These are phyloP conservation scores for Gnetum montanum DNA, from an alignment of 75 land plant genomes.

Conservation along the genomic window DNA sequence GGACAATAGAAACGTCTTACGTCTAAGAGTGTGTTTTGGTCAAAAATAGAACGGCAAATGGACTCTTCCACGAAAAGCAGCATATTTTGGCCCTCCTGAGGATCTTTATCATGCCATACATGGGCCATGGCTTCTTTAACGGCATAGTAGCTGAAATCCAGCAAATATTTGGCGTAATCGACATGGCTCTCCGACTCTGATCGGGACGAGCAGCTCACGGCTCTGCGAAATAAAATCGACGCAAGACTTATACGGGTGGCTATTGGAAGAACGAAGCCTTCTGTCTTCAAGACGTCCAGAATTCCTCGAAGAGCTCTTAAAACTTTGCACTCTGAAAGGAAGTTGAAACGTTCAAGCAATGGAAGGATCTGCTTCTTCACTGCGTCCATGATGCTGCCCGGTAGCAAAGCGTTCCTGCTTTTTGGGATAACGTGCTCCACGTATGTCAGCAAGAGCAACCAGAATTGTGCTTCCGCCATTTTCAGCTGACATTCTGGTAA, in stretches of 20 bases:
- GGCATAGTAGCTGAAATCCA: constrained; percentile 6
- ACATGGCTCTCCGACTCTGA: neutral
- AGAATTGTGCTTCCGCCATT: constrained; percentile 8
- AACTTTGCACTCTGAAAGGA: constrained; percentile 13
- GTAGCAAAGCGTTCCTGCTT: neutral
- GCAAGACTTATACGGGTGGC: constrained; percentile 3
- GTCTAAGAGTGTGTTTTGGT: constrained; percentile 5
- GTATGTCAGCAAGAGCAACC: constrained; percentile 3
- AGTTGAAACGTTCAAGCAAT: constrained; percentile 13
- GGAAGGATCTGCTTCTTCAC: constrained; percentile 10
- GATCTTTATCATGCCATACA: neutral
- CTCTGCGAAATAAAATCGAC: neutral
- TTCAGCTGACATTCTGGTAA: no score
- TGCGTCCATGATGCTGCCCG: neutral
- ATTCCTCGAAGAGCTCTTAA: constrained; percentile 4
- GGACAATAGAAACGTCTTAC: no score
- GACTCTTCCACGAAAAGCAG: constrained; percentile 14
- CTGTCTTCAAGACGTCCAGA: neutral
- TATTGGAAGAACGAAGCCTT: constrained; percentile 10
- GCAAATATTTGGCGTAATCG: constrained; percentile 11
- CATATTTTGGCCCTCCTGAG: constrained; percentile 11
- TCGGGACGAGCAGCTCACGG: neutral
- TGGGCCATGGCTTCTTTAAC: constrained; percentile 6
- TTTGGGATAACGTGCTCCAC: neutral
- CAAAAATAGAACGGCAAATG: constrained; percentile 12